These are phyloP conservation scores for Croton laevigatus DNA, from an alignment of 441 rosid genomes.

Conservation along the genomic window DNA sequence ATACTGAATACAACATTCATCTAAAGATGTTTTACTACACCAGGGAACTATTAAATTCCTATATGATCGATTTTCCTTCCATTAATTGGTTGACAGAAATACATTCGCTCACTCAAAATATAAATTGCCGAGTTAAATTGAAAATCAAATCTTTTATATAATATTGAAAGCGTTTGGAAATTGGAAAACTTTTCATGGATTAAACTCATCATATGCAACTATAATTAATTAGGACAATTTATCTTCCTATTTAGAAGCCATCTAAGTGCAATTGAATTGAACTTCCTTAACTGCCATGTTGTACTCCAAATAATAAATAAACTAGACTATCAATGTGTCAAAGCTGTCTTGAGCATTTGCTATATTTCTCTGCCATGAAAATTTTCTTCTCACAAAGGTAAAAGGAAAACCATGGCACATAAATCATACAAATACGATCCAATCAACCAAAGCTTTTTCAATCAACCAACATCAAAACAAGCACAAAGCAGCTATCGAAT, in stretches of 20 bases:
- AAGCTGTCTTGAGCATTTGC: background rate
- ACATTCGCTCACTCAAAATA: background rate
- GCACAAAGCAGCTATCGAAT: background rate
- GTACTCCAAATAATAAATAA: background rate
- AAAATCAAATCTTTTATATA: background rate
- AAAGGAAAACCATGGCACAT: background rate
- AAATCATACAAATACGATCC: too few relatives aligned
- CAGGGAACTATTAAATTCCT: background rate
- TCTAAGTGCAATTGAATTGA: background rate
- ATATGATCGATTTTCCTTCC: background rate
- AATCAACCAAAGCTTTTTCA: background rate
- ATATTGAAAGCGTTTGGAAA: background rate
- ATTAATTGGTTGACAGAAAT: background rate
- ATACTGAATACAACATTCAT: background rate
- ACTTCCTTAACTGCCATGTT: background rate
- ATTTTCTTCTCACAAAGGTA: background rate
- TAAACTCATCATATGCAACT: background rate
- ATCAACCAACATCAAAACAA: background rate
- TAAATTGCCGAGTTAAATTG: background rate
- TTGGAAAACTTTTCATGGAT: background rate
- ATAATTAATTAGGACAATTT: background rate
- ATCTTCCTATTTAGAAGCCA: background rate
- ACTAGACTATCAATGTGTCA: background rate
- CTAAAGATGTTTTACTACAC: background rate
- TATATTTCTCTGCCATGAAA: background rate